Conservation (phyloP, 2,329 filamentous ascomycete genomes). For the Exophiala dermatitidis region DNA sequence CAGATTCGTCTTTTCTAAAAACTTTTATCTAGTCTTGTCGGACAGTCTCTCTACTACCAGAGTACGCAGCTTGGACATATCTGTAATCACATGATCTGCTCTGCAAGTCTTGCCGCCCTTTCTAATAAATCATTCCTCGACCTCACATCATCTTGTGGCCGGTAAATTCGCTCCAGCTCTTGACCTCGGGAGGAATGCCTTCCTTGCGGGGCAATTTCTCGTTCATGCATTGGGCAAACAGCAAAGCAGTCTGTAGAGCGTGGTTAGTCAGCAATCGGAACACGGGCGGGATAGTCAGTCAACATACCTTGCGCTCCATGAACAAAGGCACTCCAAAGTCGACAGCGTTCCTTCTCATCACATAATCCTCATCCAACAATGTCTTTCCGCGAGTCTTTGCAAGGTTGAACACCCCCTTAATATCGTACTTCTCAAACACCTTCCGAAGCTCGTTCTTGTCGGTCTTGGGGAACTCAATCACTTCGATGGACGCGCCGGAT, state of each 20-base stretch:
- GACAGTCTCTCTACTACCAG: neutral
- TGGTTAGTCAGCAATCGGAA: constrained; percentile 30
- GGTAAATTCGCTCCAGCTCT: constrained; percentile 92
- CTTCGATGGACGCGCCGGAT: constrained; percentile 54
- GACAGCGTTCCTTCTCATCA: constrained; percentile 96
- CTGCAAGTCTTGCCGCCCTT: neutral
- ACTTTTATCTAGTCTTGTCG: neutral
- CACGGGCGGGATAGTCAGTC: neutral
- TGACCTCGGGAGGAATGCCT: constrained; percentile 84
- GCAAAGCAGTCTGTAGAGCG: constrained; percentile 68
- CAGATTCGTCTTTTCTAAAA: neutral
- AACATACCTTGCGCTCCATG: constrained; percentile 23
- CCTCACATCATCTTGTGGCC: constrained; percentile 52
- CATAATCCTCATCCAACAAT: constrained; percentile 85
- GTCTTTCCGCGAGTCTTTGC: constrained; percentile 77
- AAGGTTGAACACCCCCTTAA: constrained; percentile 92
- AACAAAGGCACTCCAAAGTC: constrained; percentile 97
- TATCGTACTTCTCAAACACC: constrained; percentile 95
- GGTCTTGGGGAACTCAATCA: constrained; percentile 93
- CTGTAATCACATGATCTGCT: neutral
- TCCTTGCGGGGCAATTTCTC: constrained; percentile 86
- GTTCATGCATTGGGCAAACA: constrained; percentile 95
- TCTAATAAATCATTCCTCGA: neutral
- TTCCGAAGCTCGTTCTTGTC: constrained; percentile 92
- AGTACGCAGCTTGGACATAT: neutral